Evolutionary conservation across 2,329 filamentous ascomycete genomes (phyloP).

Genomic region (Metarhizium album): DNA sequence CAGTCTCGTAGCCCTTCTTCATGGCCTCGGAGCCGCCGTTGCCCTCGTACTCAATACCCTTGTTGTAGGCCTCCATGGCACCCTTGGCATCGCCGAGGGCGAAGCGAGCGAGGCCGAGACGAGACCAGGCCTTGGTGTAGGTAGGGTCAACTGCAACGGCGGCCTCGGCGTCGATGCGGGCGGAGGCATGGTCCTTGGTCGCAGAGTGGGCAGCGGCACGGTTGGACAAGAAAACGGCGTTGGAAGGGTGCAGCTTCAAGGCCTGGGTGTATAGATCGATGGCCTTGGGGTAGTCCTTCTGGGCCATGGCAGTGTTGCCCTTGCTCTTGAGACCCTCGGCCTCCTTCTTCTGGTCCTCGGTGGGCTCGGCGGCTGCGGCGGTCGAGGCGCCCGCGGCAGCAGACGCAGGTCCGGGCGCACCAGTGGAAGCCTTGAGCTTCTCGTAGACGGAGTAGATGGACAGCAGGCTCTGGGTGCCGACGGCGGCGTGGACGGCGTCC

Average conservation of each 20-base stretch:
- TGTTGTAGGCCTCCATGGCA: slow-evolving; percentile 86
- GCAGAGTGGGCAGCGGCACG: slow-evolving; percentile 89
- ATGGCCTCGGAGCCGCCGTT: slow-evolving; percentile 92
- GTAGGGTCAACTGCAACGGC: slow-evolving; percentile 79
- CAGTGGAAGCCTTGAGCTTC: slow-evolving; percentile 60
- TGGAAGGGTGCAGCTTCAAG: slow-evolving; percentile 66
- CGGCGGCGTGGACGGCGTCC: slow-evolving; percentile 60
- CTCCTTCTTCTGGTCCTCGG: slow-evolving; percentile 58
- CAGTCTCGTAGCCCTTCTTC: slow-evolving; percentile 94
- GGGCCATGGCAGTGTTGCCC: slow-evolving; percentile 90
- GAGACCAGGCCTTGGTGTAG: slow-evolving; percentile 96
- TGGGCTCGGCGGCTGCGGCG: slow-evolving; percentile 22
- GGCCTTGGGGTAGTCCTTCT: slow-evolving; percentile 77
- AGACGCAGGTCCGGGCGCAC: slow-evolving; percentile 29
- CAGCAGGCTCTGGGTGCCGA: slow-evolving; percentile 78
- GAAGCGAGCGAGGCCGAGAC: slow-evolving; percentile 82
- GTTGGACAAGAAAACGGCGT: slow-evolving; percentile 96
- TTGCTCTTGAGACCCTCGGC: slow-evolving; percentile 82
- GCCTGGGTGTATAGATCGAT: slow-evolving; percentile 85
- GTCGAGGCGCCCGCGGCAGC: slow-evolving; percentile 21
- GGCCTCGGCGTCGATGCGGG: slow-evolving; percentile 79
- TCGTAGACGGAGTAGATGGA: slow-evolving; percentile 95
- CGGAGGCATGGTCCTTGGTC: slow-evolving; percentile 71
- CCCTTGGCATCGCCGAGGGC: slow-evolving; percentile 84
- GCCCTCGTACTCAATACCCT: slow-evolving; percentile 89